Evolutionary conservation across 176 grass and related monocot genomes (phyloP).

Genomic region (Poa pratensis): DNA sequence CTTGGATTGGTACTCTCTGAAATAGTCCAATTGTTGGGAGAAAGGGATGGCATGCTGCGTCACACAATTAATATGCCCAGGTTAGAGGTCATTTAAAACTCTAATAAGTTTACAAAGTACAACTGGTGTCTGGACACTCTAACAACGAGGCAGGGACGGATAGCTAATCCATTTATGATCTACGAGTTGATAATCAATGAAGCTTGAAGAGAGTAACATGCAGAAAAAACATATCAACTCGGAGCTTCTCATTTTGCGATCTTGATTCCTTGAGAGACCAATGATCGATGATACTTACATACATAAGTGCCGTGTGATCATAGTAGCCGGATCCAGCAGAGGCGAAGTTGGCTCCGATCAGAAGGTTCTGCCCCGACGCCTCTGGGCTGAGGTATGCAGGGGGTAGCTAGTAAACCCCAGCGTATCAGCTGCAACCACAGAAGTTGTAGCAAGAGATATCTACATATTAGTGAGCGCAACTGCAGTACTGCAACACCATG

Average conservation of each 20-base stretch:
- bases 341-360: constrained; percentile 92
- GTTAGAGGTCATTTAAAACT: constrained; percentile 26
- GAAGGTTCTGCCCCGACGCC: constrained; percentile 81
- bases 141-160: too few species aligned
- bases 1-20: constrained; percentile 80
- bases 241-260: background rate
- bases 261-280: background rate
- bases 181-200: background rate
- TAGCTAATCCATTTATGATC: background rate
- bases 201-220: background rate
- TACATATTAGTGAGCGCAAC: constrained; percentile 4
- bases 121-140: background rate
- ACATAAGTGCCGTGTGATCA: constrained; percentile 71
- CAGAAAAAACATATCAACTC: background rate
- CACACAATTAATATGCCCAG: constrained; percentile 16
- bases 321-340: constrained; percentile 94
- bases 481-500: background rate
- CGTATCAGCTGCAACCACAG: constrained; percentile 65
- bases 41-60: constrained; percentile 77
- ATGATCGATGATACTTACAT: constrained; percentile 58
- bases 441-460: background rate
- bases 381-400: constrained; percentile 86
- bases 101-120: background rate
- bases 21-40: constrained; percentile 82
- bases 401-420: constrained; percentile 79